Evolutionary conservation across 2,329 filamentous ascomycete species (phyloP).

Genomic region (Talaromyces marneffei): DNA sequence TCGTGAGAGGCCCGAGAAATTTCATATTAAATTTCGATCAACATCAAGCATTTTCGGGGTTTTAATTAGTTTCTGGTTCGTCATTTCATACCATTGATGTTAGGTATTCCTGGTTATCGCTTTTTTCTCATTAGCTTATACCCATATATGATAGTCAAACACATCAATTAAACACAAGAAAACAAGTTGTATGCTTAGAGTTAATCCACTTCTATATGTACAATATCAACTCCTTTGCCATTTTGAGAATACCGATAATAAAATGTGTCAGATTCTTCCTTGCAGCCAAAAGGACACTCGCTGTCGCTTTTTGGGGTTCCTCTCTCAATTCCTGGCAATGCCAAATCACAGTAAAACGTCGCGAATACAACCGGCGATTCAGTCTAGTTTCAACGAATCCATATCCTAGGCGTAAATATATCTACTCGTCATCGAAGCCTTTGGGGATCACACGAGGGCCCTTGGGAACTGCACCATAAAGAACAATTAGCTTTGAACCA

Average conservation of each 20-base stretch:
- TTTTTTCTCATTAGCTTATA: background rate
- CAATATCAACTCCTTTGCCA: conserved; percentile 8
- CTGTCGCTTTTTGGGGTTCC: background rate
- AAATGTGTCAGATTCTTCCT: background rate
- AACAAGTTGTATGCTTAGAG: background rate
- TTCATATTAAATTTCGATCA: background rate
- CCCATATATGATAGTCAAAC: background rate
- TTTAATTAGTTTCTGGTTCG: background rate
- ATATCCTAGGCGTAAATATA: background rate
- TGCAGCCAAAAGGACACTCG: background rate
- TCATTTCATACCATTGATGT: background rate
- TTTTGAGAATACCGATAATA: background rate
- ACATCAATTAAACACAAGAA: background rate
- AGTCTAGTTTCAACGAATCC: background rate
- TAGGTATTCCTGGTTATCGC: background rate
- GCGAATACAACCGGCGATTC: background rate
- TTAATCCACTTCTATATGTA: conserved; percentile 12
- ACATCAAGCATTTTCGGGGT: background rate
- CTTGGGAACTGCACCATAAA: conserved; percentile 35
- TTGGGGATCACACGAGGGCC: conserved; percentile 42
- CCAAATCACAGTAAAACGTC: background rate
- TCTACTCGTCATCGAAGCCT: conserved; percentile 42
- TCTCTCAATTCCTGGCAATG: background rate
- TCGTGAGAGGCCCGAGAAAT: background rate
- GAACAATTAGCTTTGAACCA: background rate